Base-by-base conservation (phyloP, 306 rosid genomes). In the Acacia melanoxylon region DNA sequence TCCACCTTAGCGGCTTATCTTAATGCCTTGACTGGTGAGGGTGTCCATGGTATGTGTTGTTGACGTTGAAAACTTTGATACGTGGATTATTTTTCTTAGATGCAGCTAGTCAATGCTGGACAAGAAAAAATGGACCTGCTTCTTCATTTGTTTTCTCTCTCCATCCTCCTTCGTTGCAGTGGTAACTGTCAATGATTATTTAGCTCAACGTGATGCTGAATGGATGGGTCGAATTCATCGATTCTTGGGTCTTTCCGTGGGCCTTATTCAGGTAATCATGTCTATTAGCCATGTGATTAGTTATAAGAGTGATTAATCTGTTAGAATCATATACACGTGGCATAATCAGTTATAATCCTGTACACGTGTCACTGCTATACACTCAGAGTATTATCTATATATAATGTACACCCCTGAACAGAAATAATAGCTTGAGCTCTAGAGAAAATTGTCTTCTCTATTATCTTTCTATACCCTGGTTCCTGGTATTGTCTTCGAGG, bases 201-300 rank as follows among this genome's bases (percentile, higher is more conserved):
- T 95, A 85, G 99, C 99, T 89, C 97, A 93, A 80, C 93, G 98
- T n/a, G 98, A 95, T 91, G 98, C 99, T 79, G 99, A 95, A 84
- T 95, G 99, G 99, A 95, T 95, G 99, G 99, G 99, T 77, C 91
- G 91, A 58, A 98, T 93, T 85, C 99, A 95, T 84, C 92, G 92
- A 76, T 95, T 93, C 89, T 87, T 95, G 79, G 98, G 98, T 85
- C 97, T 95, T 77, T 93, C 98, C 16, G 97, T 95, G 80, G 99
- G 99, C 68, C 97, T 95, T 79, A 89, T 95, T 81, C 99, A 91
- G 98, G 98, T 95, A 78, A 75, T 78, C 81, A 82, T 44, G 74
- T 68, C 56, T 37, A 41, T 37, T 37, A 37, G 41, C 41, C 41
- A 37, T 5, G 41, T 37, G 41, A 5, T 37, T 37, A 0, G 41